A percentile compares a stretch with the other conserved stretches of the same genome.
These are phyloP conservation scores for Trypanosoma rangeli DNA, from an alignment of 208 protist species.

Conservation along the genomic window DNA sequence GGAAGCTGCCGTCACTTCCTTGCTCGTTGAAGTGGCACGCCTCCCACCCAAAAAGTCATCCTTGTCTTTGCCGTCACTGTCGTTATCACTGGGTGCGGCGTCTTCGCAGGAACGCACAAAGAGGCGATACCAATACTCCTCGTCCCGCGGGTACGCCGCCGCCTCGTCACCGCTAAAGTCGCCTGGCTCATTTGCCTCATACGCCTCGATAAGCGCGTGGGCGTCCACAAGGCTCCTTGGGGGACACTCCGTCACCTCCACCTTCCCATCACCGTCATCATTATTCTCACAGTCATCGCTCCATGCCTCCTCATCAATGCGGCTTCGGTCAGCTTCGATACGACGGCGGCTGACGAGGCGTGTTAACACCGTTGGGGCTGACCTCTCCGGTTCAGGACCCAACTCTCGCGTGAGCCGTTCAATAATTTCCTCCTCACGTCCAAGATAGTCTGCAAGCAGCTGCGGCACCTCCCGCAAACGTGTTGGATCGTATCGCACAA, in stretches of 20 bases:
- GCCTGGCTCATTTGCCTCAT: constrained; percentile 7
- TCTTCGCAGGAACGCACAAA: constrained; percentile 3
- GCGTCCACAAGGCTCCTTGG: constrained; percentile 8
- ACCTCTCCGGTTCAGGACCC: constrained; percentile 15
- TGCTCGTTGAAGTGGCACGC: not conserved
- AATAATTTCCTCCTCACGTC: constrained; percentile 15
- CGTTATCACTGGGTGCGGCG: not conserved
- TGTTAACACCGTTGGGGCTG: constrained; percentile 10
- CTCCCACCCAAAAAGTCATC: not conserved
- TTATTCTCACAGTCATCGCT: constrained; percentile 10
- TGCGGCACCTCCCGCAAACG: not conserved
- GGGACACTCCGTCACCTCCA: not conserved
- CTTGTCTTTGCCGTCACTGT: not conserved
- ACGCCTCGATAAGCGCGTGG: constrained; percentile 10
- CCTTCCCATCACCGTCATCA: not conserved
- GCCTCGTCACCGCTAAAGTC: constrained; percentile 29
- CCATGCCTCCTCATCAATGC: constrained; percentile 25
- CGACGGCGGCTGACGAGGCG: constrained; percentile 8
- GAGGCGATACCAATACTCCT: constrained; percentile 29
- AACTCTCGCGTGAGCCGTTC: not conserved
- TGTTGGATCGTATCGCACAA: constrained; percentile 23
- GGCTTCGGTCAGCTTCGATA: not conserved
- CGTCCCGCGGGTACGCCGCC: constrained; percentile 17
- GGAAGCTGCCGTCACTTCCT: not conserved
- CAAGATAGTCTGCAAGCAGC: constrained; percentile 1